Evolutionary conservation across 352 stramenopile genomes (phyloP).

Genomic region (Pythium rishiriense): DNA sequence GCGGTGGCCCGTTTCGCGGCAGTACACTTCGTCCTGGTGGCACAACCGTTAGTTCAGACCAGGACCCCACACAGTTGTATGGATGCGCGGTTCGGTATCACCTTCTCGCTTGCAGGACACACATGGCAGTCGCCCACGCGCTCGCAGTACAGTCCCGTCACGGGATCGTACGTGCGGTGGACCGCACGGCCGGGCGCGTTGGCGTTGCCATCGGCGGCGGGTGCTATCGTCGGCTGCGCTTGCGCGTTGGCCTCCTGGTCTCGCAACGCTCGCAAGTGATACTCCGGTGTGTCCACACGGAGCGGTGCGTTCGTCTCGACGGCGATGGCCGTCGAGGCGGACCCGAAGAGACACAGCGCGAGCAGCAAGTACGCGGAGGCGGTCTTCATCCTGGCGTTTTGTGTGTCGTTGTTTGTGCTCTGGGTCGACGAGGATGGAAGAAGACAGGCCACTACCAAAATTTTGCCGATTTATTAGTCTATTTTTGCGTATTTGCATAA

Average conservation of each 20-base stretch:
- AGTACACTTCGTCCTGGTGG: slow-evolving; percentile 54
- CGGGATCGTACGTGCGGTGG: slow-evolving; percentile 63
- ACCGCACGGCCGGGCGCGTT: slow-evolving; percentile 15
- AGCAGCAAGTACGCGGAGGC: slow-evolving; percentile 13
- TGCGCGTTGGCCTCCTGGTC: slow-evolving; percentile 5
- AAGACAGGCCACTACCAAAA: too few species aligned
- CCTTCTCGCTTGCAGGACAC: slow-evolving; percentile 59
- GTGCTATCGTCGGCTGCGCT: not conserved
- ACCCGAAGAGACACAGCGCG: slow-evolving; percentile 22
- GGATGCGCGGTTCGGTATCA: not conserved
- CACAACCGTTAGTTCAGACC: not conserved
- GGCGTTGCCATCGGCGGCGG: not conserved
- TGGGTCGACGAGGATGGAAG: too few species aligned
- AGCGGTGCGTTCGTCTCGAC: not conserved
- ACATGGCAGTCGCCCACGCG: slow-evolving; percentile 51
- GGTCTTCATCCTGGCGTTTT: slow-evolving; percentile 13
- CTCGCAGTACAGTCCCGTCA: slow-evolving; percentile 59
- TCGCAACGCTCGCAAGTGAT: slow-evolving; percentile 9
- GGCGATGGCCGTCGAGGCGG: not conserved
- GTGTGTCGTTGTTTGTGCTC: not conserved
- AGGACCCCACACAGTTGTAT: not conserved
- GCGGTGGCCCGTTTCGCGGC: slow-evolving; percentile 62
- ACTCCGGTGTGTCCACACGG: not conserved
- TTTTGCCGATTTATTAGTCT: too few species aligned
- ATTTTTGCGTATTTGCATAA: too few species aligned